These are phyloP conservation scores for Bertia moriformis DNA, from an alignment of 2,329 filamentous ascomycete species.

Conservation along the genomic window DNA sequence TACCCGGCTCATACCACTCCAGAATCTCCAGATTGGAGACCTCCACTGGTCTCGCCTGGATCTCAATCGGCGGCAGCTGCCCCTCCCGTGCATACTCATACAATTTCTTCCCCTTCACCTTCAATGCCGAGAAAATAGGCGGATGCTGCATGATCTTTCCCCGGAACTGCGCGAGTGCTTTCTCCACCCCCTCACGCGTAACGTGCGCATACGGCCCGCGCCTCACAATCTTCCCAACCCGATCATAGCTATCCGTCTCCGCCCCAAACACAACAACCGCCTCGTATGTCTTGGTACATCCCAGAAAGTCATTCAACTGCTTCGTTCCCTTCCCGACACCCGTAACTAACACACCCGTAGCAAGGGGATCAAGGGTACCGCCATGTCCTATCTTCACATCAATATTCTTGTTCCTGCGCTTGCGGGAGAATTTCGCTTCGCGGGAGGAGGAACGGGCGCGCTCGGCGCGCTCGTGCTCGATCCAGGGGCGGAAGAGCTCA, in stretches of 20 bases:
- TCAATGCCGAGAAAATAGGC: conserved; percentile 50
- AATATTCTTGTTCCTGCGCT: conserved; percentile 17
- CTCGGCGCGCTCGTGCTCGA: conserved; percentile 28
- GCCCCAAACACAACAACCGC: conserved; percentile 49
- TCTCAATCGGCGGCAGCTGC: conserved; percentile 41
- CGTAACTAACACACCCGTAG: conserved; percentile 43
- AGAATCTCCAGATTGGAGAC: conserved; percentile 40
- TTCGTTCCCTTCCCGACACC: conserved; percentile 53
- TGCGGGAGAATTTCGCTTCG: conserved; percentile 14
- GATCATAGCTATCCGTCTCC: conserved; percentile 52
- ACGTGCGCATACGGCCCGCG: conserved; percentile 39
- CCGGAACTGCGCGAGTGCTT: conserved; percentile 37
- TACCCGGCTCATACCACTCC: conserved; percentile 43
- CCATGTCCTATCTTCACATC: conserved; percentile 56
- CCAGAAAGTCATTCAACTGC: conserved; percentile 36
- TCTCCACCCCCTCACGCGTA: conserved; percentile 40
- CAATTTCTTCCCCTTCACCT: conserved; percentile 47
- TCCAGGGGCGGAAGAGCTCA: conserved; percentile 39
- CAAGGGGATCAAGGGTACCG: conserved; percentile 45
- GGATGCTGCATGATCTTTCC: conserved; percentile 53
- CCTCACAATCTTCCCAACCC: conserved; percentile 42
- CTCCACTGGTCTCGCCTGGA: conserved; percentile 40
- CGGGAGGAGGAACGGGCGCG: conserved; percentile 20
- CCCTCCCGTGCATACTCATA: conserved; percentile 57
- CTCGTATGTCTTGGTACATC: conserved; percentile 53